These are phyloP conservation scores for Neurospora sp. DNA, from an alignment of 2,329 filamentous ascomycete genomes.

Conservation along the genomic window DNA sequence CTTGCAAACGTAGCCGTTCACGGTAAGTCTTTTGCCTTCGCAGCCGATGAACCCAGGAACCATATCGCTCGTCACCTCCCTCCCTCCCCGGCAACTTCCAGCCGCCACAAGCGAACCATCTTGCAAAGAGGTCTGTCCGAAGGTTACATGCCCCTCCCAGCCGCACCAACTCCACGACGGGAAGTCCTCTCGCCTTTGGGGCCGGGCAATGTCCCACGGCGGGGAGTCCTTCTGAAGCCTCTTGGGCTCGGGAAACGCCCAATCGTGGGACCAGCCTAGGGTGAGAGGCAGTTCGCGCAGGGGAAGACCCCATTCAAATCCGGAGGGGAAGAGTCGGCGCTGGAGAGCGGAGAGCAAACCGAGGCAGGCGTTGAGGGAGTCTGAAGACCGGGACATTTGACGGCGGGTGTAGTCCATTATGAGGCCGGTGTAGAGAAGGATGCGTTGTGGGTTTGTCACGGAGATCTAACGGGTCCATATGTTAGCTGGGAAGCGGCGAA, in stretches of 20 bases:
- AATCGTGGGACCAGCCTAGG: conserved; percentile 5
- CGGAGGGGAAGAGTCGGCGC: not conserved
- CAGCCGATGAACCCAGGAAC: not conserved
- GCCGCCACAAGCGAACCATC: not conserved
- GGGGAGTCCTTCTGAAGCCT: not conserved
- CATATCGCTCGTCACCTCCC: conserved; percentile 2
- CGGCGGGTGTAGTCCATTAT: conserved; percentile 4
- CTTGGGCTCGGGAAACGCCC: not conserved
- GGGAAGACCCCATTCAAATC: conserved; percentile 7
- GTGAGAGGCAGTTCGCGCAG: not conserved
- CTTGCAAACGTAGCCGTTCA: conserved; percentile 1
- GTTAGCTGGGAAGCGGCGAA: not conserved
- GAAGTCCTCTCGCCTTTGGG: not conserved
- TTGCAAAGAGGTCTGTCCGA: not conserved
- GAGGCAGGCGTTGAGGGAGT: conserved; percentile 7
- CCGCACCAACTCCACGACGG: conserved; percentile 8
- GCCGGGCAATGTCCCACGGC: not conserved
- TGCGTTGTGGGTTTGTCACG: not conserved
- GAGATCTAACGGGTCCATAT: not conserved
- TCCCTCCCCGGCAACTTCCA: not conserved
- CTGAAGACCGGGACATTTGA: conserved; percentile 2
- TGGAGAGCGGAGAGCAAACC: conserved; percentile 1
- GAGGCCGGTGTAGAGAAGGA: not conserved
- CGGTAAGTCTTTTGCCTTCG: not conserved
- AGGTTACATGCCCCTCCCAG: conserved; percentile 3